Percentiles rank a stretch among this genome's conserved stretches.
Evolutionary conservation across 1,284 basidiomycete genomes (phyloP).

Genomic region (Moesziomyces sp.): DNA sequence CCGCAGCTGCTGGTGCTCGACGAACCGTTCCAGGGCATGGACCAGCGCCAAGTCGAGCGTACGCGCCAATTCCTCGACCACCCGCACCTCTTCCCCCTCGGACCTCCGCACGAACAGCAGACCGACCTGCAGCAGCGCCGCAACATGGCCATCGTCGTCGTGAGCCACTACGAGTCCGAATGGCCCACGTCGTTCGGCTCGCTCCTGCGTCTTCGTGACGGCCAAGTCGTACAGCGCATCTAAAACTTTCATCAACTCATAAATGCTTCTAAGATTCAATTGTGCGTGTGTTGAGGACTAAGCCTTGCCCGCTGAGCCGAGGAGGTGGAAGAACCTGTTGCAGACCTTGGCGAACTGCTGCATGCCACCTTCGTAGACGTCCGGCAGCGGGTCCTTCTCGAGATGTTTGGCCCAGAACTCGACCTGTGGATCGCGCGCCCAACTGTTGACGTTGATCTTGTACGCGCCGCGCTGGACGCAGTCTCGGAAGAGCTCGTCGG

Average conservation of each 20-base stretch:
- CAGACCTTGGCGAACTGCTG: conserved; percentile 16
- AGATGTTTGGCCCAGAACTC: conserved; percentile 32
- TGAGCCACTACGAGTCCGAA: conserved; percentile 65
- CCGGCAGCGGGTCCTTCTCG: conserved; percentile 21
- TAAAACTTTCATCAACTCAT: not conserved
- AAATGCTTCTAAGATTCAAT: too few species aligned
- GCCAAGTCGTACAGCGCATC: conserved; percentile 46
- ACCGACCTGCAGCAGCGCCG: conserved; percentile 26
- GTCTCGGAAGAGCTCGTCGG: conserved; percentile 33
- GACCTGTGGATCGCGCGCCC: conserved; percentile 49
- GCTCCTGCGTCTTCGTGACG: conserved; percentile 52
- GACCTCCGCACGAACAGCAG: conserved; percentile 8
- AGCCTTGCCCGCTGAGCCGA: conserved; percentile 35
- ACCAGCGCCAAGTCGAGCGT: conserved; percentile 44
- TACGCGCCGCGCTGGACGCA: conserved; percentile 29
- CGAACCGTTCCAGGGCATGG: conserved; percentile 67
- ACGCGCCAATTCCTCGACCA: conserved; percentile 52
- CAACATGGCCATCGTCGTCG: conserved; percentile 51
- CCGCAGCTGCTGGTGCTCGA: conserved; percentile 62
- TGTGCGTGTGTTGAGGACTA: not conserved
- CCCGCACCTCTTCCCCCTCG: conserved; percentile 17
- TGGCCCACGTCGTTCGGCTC: conserved; percentile 57
- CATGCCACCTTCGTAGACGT: conserved; percentile 51
- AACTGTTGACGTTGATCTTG: conserved; percentile 53
- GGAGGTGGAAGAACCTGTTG: conserved; percentile 31